Percentiles rank a stretch among this genome's conserved stretches.
phyloP scores from a whole-genome alignment of 192 early-diverging fungal species.

The Entomortierella lignicola region DNA sequence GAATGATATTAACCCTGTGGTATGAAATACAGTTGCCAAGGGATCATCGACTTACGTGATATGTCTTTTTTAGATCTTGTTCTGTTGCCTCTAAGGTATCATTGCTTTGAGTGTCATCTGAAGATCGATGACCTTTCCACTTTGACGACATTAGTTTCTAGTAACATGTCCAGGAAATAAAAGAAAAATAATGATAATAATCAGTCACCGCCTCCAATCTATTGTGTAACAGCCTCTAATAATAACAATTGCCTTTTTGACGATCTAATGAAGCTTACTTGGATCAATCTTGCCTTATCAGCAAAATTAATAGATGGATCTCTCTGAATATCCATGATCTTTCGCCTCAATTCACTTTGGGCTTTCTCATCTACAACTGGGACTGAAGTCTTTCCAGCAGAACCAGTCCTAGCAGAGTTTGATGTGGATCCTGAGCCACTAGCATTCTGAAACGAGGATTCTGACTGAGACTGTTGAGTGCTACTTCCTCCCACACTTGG shows the following conservation, averaged over 20 bases:
- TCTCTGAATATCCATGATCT: conserved; percentile 75
- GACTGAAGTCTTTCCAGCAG: conserved; percentile 5
- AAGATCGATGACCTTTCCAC: conserved; percentile 24
- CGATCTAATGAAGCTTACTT: conserved; percentile 56
- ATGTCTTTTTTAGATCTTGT: conserved; percentile 61
- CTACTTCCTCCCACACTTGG: no score
- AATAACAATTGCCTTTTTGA: no score
- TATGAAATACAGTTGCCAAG: no score
- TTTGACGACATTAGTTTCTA: conserved; percentile 52
- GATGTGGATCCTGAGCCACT: neutral
- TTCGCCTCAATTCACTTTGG: conserved; percentile 64
- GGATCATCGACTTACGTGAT: conserved; percentile 52
- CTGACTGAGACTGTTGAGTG: neutral
- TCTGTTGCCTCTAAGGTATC: conserved; percentile 52
- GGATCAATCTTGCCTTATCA: conserved; percentile 78
- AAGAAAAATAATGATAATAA: neutral
- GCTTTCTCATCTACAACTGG: conserved; percentile 49
- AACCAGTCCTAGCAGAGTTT: neutral
- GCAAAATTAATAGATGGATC: conserved; percentile 60
- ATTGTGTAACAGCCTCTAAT: no score
- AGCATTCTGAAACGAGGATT: neutral
- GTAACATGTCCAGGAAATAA: neutral
- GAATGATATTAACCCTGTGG: neutral
- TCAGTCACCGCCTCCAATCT: no score
- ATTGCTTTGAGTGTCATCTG: neutral